Evolutionary conservation across 768 basidiomycete species (phyloP), one percentile per base, ranked within the genome.

Genomic region (Calvatia gigantea): DNA sequence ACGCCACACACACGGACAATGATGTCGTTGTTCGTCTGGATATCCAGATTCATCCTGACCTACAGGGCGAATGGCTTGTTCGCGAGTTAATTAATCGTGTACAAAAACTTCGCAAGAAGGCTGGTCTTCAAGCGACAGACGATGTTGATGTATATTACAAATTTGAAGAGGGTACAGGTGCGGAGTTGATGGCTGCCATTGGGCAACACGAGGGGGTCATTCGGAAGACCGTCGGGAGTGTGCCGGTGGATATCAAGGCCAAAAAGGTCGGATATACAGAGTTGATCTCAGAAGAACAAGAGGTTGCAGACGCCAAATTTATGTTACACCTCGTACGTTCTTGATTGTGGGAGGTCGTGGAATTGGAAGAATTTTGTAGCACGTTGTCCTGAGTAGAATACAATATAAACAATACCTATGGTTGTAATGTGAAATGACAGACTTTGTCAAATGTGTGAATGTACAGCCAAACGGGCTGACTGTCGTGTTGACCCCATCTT

Each of bases 11-110:
- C 59, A 93, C 94, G 19, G 92, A 98, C 72, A 91, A 89, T 64
- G 94, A 98, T 62, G 94, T 98, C 49, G 95, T 97, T 46, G 82
- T 98, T 58, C 80, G 96, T 44, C 84, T 99, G 37, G 97, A 99
- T 70, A 84, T 93, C 52, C 85, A 89, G 67, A 80, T 88, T 43
- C 91, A 97, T 64, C 80, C 88, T 0, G 93, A 98, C 59, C 80
- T 98, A 41, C 84, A 87, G 69, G 78, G 84, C 48, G 91, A 98
- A 75, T 94, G 92, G 78, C 77, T 94, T 23, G 87, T 91, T 43
- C 83, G 97, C 42, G 92, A 96, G 70, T 70, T 98, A 60, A 88
- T 89, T 60, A 96, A 94, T 61, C 87, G 95, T 51, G 87, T 98
- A 39, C 97, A 99, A 75, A 93, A 91, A 68, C 75, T 98, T 58